phyloP scores from a whole-genome alignment of 2,329 filamentous ascomycete species.

The Clonostachys rosea region DNA sequence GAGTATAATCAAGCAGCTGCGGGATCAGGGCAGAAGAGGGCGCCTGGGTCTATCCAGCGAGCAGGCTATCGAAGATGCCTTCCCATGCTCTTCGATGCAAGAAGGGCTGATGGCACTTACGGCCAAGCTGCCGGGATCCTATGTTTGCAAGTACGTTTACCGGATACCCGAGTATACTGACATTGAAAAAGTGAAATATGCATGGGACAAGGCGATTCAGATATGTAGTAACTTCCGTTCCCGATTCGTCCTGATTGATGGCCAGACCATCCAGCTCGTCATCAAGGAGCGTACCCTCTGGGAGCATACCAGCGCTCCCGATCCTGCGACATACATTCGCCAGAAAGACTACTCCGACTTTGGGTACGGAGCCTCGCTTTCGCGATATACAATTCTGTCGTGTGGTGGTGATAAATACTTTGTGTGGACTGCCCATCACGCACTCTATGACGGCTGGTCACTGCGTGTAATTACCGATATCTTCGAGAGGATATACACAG shows the following conservation, averaged over 20 bases:
- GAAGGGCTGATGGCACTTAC: constrained; percentile 43
- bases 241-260: constrained; percentile 7
- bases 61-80: constrained; percentile 35
- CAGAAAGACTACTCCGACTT: too few relatives aligned
- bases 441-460: constrained; percentile 10
- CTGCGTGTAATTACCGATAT: constrained; percentile 3
- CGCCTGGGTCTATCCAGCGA: constrained; percentile 1
- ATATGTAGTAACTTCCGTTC: constrained; percentile 8
- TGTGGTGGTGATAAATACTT: constrained; percentile 3
- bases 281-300: constrained; percentile 1
- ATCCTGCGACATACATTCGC: too few relatives aligned
- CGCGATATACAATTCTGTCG: not conserved
- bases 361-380: not conserved
- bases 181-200: not conserved
- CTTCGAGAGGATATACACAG: not conserved
- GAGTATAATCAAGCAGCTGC: too few relatives aligned
- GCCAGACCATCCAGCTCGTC: constrained; percentile 4
- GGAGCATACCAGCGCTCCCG: too few relatives aligned
- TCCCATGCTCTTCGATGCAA: constrained; percentile 43
- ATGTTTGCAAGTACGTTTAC: constrained; percentile 19
- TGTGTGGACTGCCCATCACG: constrained; percentile 9
- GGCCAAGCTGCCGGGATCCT: constrained; percentile 23
- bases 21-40: too few relatives aligned
- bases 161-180: constrained; percentile 6
- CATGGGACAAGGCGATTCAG: constrained; percentile 4